Base-by-base conservation (phyloP, 164 flowering plant species). In the Stephania cephalantha region DNA sequence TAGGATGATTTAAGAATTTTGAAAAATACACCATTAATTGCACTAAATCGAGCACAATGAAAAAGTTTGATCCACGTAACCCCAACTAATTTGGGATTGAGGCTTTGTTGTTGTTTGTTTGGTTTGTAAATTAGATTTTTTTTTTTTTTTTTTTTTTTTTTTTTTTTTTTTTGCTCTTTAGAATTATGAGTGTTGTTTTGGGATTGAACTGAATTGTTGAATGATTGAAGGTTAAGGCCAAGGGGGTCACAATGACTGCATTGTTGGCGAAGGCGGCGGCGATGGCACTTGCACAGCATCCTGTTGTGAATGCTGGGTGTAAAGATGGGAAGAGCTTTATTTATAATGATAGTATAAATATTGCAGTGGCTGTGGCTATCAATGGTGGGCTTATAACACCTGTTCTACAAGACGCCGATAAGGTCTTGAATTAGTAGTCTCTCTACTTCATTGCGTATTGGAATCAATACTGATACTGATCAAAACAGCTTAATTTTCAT, bases 231-330 rank as follows among this genome's bases (percentile, higher is more conserved):
- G 93, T 93, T 78, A 94, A 94, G 71, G 85, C 90, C 4, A 94
- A 94, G 87, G 98, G 97, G 73, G 98, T 94, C 18, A 94, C 95
- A 15, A 92, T 92, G 98, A 94, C 98, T 42, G 97, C 90, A 0
- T 79, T 94, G 85, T 81, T 94, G 71, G 95, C 98, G 0, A 94
- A 94, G 76, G 97, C 97, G 10, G 85, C 85, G 2, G 95, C 98
- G 20, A 85, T 92, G 97, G 96, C 95, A 10, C 89, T 94, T 61
- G 97, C 78, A n/a, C 93, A 94, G 78, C 95, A 94, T 74, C 98
- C 97, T 2, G 94, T 94, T 58, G 94, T 94, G 73, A 92, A 90
- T 79, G 85, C 97, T 0, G 83, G 83, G 75, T 94, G 97, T 69
- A 90, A 88, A 82, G 98, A 94, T 81, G 98, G 98, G 69, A 94